A percentile compares a stretch with the other conserved stretches of the same genome.
These are phyloP conservation scores for Wallacemonas collosoma DNA, from an alignment of 208 protist species.

Conservation along the genomic window DNA sequence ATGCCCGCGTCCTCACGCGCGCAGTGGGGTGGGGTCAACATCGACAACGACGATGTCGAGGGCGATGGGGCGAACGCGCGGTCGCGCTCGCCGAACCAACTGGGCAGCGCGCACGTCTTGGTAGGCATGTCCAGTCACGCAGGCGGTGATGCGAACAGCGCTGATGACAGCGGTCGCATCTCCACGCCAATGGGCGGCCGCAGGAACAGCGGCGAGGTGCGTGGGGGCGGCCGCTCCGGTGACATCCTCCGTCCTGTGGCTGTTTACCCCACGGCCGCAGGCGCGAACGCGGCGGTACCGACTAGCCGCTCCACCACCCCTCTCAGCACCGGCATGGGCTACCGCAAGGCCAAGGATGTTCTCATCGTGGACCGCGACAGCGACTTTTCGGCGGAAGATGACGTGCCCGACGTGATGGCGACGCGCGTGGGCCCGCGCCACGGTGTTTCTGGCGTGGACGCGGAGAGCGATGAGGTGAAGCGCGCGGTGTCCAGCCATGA, in stretches of 20 bases:
- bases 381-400: conserved; percentile 10
- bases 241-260: conserved; percentile 1
- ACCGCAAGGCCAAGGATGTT: conserved; percentile 17
- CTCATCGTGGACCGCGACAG: conserved; percentile 10
- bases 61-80: neutral
- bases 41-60: conserved; percentile 43
- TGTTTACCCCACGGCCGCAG: neutral
- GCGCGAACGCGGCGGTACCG: too few species aligned
- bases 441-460: neutral
- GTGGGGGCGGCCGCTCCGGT: neutral
- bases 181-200: neutral
- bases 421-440: conserved; percentile 6
- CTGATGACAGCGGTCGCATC: conserved; percentile 4
- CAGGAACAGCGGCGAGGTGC: conserved; percentile 24
- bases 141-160: conserved; percentile 1
- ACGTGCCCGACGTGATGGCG: neutral
- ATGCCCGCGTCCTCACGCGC: conserved; percentile 16
- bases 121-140: too few species aligned
- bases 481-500: too few species aligned
- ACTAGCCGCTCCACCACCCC: neutral
- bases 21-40: conserved; percentile 22
- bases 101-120: too few species aligned
- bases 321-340: conserved; percentile 1
- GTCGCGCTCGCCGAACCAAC: neutral
- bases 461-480: neutral